A percentile compares a stretch with the other conserved stretches of the same genome.
These are phyloP conservation scores for Fusarium cicatricum DNA, from an alignment of 2,329 filamentous ascomycete genomes.

Conservation along the genomic window DNA sequence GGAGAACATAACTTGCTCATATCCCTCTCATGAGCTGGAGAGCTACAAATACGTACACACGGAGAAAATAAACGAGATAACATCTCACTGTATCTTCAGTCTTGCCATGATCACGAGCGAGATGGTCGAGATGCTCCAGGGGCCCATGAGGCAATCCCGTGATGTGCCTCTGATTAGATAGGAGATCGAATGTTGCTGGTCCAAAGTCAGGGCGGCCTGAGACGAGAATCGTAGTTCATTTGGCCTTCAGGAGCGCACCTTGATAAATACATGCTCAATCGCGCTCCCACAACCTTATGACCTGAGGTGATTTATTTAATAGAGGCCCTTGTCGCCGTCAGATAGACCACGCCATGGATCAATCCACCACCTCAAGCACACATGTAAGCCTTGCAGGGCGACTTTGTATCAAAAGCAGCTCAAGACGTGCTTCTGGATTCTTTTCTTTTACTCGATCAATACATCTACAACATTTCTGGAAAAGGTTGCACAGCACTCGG, in stretches of 20 bases:
- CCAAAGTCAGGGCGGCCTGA: conserved; percentile 31
- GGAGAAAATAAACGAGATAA: not conserved
- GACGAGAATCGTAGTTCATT: conserved; percentile 30
- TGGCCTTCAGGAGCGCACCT: conserved; percentile 19
- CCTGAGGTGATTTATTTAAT: conserved; percentile 38
- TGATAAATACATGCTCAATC: conserved; percentile 41
- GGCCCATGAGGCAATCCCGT: conserved; percentile 12
- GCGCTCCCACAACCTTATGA: conserved; percentile 39
- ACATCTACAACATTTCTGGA: not conserved
- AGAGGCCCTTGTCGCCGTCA: conserved; percentile 31
- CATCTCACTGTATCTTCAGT: not conserved
- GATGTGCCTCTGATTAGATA: conserved; percentile 22
- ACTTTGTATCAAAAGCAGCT: conserved; percentile 3
- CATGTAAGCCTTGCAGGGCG: conserved; percentile 9
- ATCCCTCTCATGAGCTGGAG: conserved; percentile 20
- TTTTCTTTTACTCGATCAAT: not conserved
- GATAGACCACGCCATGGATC: conserved; percentile 39
- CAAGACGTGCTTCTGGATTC: conserved; percentile 3
- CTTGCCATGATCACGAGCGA: conserved; percentile 27
- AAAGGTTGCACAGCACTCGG: not conserved
- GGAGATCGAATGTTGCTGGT: conserved; percentile 29
- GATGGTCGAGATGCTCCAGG: conserved; percentile 12
- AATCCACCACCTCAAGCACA: conserved; percentile 26
- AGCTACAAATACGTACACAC: not conserved
- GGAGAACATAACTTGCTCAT: conserved; percentile 34